phyloP scores from a whole-genome alignment of 768 basidiomycete genomes.

The Sarcomyxa edulis region DNA sequence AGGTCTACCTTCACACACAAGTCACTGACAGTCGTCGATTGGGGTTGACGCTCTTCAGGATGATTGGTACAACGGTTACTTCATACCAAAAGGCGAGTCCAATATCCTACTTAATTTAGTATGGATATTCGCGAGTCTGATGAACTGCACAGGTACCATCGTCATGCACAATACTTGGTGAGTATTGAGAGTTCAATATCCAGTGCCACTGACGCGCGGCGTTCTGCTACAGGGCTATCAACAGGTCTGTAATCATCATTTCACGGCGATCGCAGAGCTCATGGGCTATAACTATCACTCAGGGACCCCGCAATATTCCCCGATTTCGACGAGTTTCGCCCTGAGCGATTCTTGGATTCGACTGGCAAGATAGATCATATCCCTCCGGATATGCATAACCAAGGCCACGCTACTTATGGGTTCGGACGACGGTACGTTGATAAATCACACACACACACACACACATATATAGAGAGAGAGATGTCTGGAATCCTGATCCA shows the following conservation, averaged over 20 bases:
- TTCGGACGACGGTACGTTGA: constrained; percentile 9
- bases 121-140: constrained; percentile 15
- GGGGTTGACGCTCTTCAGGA: too few species aligned
- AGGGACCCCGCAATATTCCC: constrained; percentile 14
- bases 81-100: constrained; percentile 6
- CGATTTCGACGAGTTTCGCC: constrained; percentile 15
- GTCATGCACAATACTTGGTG: constrained; percentile 10
- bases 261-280: not conserved
- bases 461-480: too few species aligned
- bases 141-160: constrained; percentile 15
- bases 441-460: too few species aligned
- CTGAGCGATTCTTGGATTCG: constrained; percentile 11
- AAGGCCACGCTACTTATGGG: constrained; percentile 18
- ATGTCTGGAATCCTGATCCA: not conserved
- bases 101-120: not conserved
- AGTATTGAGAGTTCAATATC: constrained; percentile 6
- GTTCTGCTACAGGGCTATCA: constrained; percentile 13
- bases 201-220: constrained; percentile 5
- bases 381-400: constrained; percentile 15
- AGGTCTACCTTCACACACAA: too few species aligned
- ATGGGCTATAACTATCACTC: not conserved
- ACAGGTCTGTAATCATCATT: too few species aligned
- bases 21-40: too few species aligned
- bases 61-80: constrained; percentile 8
- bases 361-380: constrained; percentile 7